Evolutionary conservation across 768 basidiomycete species (phyloP).

Genomic region (Podaxis mareebaensis): DNA sequence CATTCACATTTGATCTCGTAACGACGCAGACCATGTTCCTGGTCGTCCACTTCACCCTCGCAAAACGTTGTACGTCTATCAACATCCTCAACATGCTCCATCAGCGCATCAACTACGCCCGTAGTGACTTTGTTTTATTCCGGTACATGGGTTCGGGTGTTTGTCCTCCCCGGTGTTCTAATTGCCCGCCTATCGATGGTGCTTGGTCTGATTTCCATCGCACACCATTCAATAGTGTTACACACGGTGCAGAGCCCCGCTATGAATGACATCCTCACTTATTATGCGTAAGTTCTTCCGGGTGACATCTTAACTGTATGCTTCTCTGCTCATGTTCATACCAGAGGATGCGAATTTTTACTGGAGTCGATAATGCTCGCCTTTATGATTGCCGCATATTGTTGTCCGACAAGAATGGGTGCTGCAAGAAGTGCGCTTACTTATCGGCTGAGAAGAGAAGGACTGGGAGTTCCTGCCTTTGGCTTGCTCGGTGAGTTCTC

Average conservation of each 20-base stretch:
- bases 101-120: not conserved
- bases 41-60: not conserved
- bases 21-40: slow-evolving; percentile 2
- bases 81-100: not conserved
- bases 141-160: not conserved
- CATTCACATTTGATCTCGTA: not conserved
- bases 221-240: not conserved
- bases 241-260: not conserved
- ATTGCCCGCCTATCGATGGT: not conserved
- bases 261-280: not conserved
- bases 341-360: not conserved
- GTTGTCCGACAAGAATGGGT: not conserved
- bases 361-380: not conserved
- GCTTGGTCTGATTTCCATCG: not conserved
- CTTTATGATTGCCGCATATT: not conserved
- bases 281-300: not conserved
- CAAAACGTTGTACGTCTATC: slow-evolving; percentile 10
- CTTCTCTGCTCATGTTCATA: not conserved
- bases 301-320: not conserved
- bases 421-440: slow-evolving; percentile 4
- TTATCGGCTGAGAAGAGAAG: slow-evolving; percentile 10
- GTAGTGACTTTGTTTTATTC: slow-evolving; percentile 3
- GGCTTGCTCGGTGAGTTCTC: not conserved
- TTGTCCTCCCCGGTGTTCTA: slow-evolving; percentile 4
- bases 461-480: not conserved